Evolutionary conservation across 257 asterid species (phyloP).

Genomic region (Eucommia ulmoides): DNA sequence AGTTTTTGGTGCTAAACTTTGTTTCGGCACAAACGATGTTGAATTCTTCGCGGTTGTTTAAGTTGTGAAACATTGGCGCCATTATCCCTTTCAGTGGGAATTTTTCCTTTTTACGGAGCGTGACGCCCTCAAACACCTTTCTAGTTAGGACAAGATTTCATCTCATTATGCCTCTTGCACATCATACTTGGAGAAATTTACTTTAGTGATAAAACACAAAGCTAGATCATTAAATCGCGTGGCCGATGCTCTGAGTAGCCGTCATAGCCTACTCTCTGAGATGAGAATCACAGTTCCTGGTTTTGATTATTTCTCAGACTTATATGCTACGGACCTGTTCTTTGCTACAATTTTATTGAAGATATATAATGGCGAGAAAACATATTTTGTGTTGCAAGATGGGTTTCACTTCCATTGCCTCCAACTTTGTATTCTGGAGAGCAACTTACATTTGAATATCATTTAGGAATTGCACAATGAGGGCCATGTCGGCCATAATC

Average conservation of each 20-base stretch:
- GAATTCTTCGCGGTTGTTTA: neutral
- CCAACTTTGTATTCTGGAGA: neutral
- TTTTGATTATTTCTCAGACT: neutral
- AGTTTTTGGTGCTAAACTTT: neutral
- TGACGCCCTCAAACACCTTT: neutral
- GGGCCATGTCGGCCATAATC: neutral
- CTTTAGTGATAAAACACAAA: conserved; percentile 1
- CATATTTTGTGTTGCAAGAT: neutral
- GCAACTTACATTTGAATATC: neutral
- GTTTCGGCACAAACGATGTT: neutral
- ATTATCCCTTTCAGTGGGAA: neutral
- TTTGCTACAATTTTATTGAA: neutral
- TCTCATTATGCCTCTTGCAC: neutral
- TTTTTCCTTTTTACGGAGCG: neutral
- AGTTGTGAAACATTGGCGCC: neutral
- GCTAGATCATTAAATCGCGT: neutral
- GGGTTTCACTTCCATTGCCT: neutral
- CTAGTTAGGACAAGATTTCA: neutral
- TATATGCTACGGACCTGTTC: neutral
- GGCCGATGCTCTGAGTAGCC: conserved; percentile 1
- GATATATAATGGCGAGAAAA: neutral
- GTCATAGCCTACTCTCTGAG: neutral
- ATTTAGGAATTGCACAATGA: neutral
- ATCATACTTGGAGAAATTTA: neutral
- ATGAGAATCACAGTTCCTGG: neutral